Base-by-base conservation (phyloP, 768 basidiomycete species). In the Boletus tomentosulus region DNA sequence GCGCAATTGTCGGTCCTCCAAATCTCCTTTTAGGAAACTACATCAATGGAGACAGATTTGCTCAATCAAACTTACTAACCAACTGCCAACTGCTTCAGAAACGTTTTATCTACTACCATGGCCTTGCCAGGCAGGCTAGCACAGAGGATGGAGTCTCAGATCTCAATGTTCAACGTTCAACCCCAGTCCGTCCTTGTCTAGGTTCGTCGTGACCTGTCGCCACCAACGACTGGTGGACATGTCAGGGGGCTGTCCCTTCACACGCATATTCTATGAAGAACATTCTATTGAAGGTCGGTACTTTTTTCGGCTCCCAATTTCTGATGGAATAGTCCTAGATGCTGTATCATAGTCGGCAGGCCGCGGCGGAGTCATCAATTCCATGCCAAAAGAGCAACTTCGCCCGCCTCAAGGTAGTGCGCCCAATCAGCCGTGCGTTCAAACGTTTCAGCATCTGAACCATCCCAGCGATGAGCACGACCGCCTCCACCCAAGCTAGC, bases 201-300 rank as follows among this genome's bases (percentile, higher is more conserved):
- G 16, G 45, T 33, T 22, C 31, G 28, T 19, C 28, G 13, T 28
- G 11, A 16, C n/a, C 19, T 6, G 22, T 33, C 19, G 25, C 16
- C 13, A 9, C 46, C 13, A 15, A 24, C 12, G 27, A 46, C 31
- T 2, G 30, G 30, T 16, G 30, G 15, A 46, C 12, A 46, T 46
- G 30, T 13, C 27, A 44, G 6, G 38, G 22, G 33, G 33, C 28
- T 38, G 6, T 39, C 30, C 25, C 48, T 44, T 51, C 50, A 22
- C 57, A 58, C 58, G 44, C 33, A 7, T 43, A 16, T 60, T 62
- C 59, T 25, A 51, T 12, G 41, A 4, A 50, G 59, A 60, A 57
- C 7, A 27, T 60, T 62, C 59, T 35, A 48, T 60, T 15, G 39
- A 30, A 61, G 31, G 48, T 45, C 24, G 5, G 51, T 34, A 27